Evolutionary conservation across 169 alveolate species (phyloP), one percentile per base, ranked within the genome.

Genomic region (Plasmodium billcollinsi): DNA sequence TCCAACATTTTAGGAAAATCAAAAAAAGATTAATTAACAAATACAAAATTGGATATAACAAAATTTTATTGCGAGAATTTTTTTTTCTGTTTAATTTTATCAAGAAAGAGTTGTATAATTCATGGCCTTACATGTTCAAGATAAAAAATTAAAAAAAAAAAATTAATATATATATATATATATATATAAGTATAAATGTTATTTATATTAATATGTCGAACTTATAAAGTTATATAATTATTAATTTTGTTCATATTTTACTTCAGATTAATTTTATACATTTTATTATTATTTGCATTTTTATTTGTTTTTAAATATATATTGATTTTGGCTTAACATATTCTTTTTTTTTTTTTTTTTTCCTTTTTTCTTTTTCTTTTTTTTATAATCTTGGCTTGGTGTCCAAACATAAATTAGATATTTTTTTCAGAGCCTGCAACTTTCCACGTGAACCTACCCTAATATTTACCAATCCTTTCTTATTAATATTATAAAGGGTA

Each of bases 81-180:
- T 20, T 58, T 43, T 15, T 11, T 14, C 21, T 83, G 26, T 83
- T 62, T 69, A 47, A 72, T 56, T 26, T 62, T 21, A 58, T 83
- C 45, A 72, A 52, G 33, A 47, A 58, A 52, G 85, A 83, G 80
- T 29, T 56, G 65, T 47, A 29, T 26, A 69, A 45, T 61, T 67
- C 83, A 4, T 83, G 91, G 91, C 91, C 91, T n/a, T 56, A 45
- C 61, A 83, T 83, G 91, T 83, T 83, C 56, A 83, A 83, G 69
- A 69, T 83, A 33, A 33, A 58, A 39, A 3, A 21, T 8, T 49
- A 18, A 43, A 12, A 45, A 43, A 11, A 8, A 43, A 24, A 72
- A 72, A 39, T 33, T 5, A 0, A 33, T 33, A 33, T 33, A 33
- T 33, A 33, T 33, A 33, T 33, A 33, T 39, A 39, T 39, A 39